Base-by-base conservation (phyloP, 1,284 basidiomycete genomes). In the Irpex sp. region DNA sequence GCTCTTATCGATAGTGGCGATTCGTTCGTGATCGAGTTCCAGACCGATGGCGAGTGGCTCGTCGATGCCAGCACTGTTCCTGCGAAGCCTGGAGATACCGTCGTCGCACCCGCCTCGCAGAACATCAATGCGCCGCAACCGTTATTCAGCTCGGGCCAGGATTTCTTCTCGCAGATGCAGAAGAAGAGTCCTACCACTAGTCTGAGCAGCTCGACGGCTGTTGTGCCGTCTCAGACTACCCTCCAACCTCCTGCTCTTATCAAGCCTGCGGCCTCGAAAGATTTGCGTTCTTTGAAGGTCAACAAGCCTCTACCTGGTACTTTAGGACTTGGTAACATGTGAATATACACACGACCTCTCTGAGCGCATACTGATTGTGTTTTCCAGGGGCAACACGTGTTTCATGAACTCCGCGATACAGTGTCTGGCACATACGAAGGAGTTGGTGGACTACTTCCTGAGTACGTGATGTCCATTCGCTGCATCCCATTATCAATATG, bases 371-470 rank as follows among this genome's bases (percentile, higher is more conserved):
- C 35, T 49, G 23, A 80, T 80, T 23, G 67, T 84, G 64, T 71
- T 23, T 8, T 51, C n/a, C 58, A 90, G 88, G 82, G 88, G 89
- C n/a, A 94, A 96, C 71, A 96, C 94, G 1, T 96, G 94, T 71
- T 96, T 96, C 76, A 97, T 98, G 94, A 98, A 98, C 73, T 95
- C 93, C 56, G 96, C 96, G 1, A 81, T 98, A 5, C 96, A 99
- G 74, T 99, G 97, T 74, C 84, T 99, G 55, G 91, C 90, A 59
- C 98, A 99, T 73, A 94, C 90, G 16, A 83, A 87, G 59, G 95
- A 98, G 71, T 82, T 99, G 14, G 85, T 87, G 19, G 88, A 96
- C 59, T 99, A 99, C 76, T 99, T 99, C 77, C 78, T 95, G 35
- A 91, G 93, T 91, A 71, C 66, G 88, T 78, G 33, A 45, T 5